Evolutionary conservation across 768 basidiomycete species (phyloP).

Genomic region (Lactarius hatsudake): DNA sequence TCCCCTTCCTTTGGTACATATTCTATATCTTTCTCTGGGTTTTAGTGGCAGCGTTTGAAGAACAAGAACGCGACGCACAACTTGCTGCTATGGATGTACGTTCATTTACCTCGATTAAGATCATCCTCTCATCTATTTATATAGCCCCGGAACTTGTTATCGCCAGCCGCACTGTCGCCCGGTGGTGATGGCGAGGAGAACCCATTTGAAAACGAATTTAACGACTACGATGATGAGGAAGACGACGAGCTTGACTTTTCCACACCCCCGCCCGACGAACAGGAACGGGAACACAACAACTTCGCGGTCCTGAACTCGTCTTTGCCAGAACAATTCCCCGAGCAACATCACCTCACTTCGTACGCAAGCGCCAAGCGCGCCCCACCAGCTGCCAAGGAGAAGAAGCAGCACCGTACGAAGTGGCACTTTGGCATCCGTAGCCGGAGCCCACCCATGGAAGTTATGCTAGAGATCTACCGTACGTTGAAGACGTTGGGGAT

Average conservation of each 20-base stretch:
- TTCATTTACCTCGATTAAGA: slow-evolving; percentile 23
- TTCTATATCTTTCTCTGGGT: slow-evolving; percentile 24
- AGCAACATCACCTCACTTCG: slow-evolving; percentile 69
- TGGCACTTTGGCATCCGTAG: slow-evolving; percentile 99
- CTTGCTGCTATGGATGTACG: slow-evolving; percentile 78
- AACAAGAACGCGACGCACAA: slow-evolving; percentile 82
- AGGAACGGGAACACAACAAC: slow-evolving; percentile 51
- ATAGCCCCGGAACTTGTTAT: slow-evolving; percentile 69
- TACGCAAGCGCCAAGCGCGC: slow-evolving; percentile 56
- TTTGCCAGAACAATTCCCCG: slow-evolving; percentile 58
- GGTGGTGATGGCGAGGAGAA: slow-evolving; percentile 65
- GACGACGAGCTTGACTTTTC: slow-evolving; percentile 53
- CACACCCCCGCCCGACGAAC: slow-evolving; percentile 37
- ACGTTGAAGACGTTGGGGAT: slow-evolving; percentile 87
- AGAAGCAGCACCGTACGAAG: slow-evolving; percentile 76
- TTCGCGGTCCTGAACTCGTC: slow-evolving; percentile 91
- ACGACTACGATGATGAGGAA: slow-evolving; percentile 48
- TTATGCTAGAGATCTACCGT: slow-evolving; percentile 97
- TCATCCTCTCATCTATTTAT: slow-evolving; percentile 10
- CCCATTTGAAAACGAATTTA: slow-evolving; percentile 78
- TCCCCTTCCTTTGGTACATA: slow-evolving; percentile 6
- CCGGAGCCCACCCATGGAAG: slow-evolving; percentile 95
- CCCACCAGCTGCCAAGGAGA: slow-evolving; percentile 45
- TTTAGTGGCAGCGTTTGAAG: slow-evolving; percentile 72
- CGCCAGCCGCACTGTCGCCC: slow-evolving; percentile 65